Evolutionary conservation across 1,284 basidiomycete species (phyloP).

Genomic region (Sparassis latifolia): DNA sequence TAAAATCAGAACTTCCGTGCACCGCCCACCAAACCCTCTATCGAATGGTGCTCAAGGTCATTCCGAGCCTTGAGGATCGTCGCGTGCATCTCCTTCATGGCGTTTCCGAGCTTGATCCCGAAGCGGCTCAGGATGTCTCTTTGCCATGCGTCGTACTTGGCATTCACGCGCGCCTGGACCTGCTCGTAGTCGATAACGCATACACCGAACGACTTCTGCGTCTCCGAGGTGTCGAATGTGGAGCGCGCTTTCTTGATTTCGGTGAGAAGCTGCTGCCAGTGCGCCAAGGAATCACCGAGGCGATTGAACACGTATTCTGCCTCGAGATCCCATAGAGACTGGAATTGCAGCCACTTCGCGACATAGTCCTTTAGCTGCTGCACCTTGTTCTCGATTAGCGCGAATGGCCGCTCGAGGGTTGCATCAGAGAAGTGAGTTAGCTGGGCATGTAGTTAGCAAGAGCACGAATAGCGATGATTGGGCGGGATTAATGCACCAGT

Average conservation of each 20-base stretch:
- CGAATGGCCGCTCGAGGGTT: conserved; percentile 78
- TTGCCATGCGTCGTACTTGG: conserved; percentile 98
- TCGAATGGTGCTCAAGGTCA: conserved; percentile 88
- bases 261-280: conserved; percentile 93
- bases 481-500: conserved; percentile 46
- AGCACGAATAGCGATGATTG: too few species aligned
- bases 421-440: conserved; percentile 71
- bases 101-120: conserved; percentile 85
- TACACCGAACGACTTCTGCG: conserved; percentile 86
- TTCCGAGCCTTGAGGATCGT: conserved; percentile 88
- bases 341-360: conserved; percentile 97
- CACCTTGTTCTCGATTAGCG: conserved; percentile 85
- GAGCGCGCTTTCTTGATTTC: conserved; percentile 96
- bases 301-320: conserved; percentile 94
- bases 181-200: conserved; percentile 97
- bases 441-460: conserved; percentile 30
- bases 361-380: conserved; percentile 87
- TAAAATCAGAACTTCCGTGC: conserved; percentile 24
- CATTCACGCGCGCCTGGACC: conserved; percentile 94
- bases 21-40: conserved; percentile 52
- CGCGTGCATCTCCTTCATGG: conserved; percentile 96
- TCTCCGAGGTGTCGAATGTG: conserved; percentile 96
- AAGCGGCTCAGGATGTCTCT: conserved; percentile 89
- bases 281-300: conserved; percentile 85
- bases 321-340: conserved; percentile 97